These are phyloP conservation scores for Paraphaeosphaeria minitans DNA, from an alignment of 2,329 filamentous ascomycete genomes.

Conservation along the genomic window DNA sequence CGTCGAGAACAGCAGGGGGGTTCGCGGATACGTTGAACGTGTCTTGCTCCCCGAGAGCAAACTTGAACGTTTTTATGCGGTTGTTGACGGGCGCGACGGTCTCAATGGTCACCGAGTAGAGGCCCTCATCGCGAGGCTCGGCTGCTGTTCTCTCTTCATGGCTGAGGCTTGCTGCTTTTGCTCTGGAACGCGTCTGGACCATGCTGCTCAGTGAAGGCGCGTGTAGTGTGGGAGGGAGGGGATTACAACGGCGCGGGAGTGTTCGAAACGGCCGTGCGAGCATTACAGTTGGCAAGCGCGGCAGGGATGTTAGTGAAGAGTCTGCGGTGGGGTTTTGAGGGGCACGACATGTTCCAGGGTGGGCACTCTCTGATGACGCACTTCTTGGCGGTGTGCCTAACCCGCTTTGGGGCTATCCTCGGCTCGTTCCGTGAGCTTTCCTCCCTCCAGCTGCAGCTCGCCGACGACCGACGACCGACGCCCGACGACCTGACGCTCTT, in stretches of 20 bases:
- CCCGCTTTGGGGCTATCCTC: slow-evolving; percentile 8
- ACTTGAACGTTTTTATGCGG: slow-evolving; percentile 69
- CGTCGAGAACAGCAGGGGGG: slow-evolving; percentile 30
- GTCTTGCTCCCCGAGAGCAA: slow-evolving; percentile 60
- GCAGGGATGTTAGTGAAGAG: slow-evolving; percentile 11
- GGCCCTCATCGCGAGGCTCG: slow-evolving; percentile 70
- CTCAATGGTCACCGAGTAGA: slow-evolving; percentile 67
- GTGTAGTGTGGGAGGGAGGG: slow-evolving; percentile 21
- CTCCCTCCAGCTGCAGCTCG: background rate
- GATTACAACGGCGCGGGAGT: slow-evolving; percentile 17
- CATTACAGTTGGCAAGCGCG: slow-evolving; percentile 12
- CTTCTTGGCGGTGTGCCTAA: background rate
- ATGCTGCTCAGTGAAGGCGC: slow-evolving; percentile 33
- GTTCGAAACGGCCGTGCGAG: slow-evolving; percentile 8
- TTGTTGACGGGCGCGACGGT: slow-evolving; percentile 69
- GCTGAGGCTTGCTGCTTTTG: slow-evolving; percentile 40
- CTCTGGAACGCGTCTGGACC: slow-evolving; percentile 34
- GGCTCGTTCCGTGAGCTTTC: slow-evolving; percentile 7
- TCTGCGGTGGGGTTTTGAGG: slow-evolving; percentile 9
- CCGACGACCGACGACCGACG: too few species aligned
- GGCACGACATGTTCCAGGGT: background rate
- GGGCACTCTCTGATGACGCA: slow-evolving; percentile 1
- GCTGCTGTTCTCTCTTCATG: slow-evolving; percentile 76
- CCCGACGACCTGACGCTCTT: too few species aligned
- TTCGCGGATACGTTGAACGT: slow-evolving; percentile 54